Evolutionary conservation across 352 stramenopile genomes (phyloP).

Genomic region (Globisporangium apiculatum): DNA sequence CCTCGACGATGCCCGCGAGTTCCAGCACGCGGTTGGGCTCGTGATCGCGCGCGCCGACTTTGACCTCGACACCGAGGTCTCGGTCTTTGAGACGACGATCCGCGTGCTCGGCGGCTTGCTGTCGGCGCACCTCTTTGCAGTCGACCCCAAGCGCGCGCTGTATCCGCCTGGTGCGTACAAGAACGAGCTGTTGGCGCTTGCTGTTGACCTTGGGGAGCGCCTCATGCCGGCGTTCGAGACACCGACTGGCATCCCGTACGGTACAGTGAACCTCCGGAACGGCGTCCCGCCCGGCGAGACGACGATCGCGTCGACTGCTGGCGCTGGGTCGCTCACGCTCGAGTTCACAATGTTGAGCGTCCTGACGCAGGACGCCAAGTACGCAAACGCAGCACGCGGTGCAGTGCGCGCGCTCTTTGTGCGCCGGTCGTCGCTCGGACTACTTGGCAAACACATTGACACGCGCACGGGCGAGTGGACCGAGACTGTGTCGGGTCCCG

Average conservation of each 20-base stretch:
- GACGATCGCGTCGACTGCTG: constrained; percentile 93
- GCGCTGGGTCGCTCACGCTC: constrained; percentile 93
- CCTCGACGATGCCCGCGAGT: constrained; percentile 70
- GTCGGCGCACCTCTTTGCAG: constrained; percentile 82
- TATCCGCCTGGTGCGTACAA: constrained; percentile 82
- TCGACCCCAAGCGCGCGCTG: constrained; percentile 44
- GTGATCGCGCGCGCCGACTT: constrained; percentile 62
- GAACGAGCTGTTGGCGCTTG: constrained; percentile 88
- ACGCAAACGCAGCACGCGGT: constrained; percentile 48
- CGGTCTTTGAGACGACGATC: constrained; percentile 93
- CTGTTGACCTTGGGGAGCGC: constrained; percentile 92
- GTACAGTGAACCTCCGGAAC: constrained; percentile 93
- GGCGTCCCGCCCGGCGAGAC: constrained; percentile 92
- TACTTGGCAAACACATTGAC: constrained; percentile 97
- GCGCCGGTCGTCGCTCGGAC: constrained; percentile 62
- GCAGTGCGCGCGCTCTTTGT: constrained; percentile 77
- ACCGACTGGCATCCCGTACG: constrained; percentile 93
- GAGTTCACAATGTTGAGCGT: constrained; percentile 96
- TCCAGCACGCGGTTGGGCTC: constrained; percentile 59
- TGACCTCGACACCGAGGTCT: constrained; percentile 85
- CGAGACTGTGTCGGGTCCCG: constrained; percentile 71
- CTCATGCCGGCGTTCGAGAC: constrained; percentile 96
- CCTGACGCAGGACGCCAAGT: constrained; percentile 60
- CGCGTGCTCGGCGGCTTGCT: constrained; percentile 87
- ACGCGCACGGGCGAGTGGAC: constrained; percentile 83